These are phyloP conservation scores for Entomortierella lignicola DNA, from an alignment of 192 early-diverging fungal genomes.

Conservation along the genomic window DNA sequence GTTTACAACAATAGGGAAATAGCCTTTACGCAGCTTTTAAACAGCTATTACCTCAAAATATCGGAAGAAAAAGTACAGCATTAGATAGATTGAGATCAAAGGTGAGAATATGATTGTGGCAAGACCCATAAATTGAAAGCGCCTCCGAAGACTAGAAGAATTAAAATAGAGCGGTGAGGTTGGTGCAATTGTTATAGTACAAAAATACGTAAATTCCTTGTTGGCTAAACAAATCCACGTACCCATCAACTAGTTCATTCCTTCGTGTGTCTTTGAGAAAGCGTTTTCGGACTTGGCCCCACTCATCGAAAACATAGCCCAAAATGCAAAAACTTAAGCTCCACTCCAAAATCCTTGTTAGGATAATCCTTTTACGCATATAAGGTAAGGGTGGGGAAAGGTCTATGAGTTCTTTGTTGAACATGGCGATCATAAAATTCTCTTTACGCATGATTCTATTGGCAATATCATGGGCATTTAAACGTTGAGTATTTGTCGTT, in stretches of 20 bases:
- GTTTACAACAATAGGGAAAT: not conserved
- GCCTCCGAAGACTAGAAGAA: conserved; percentile 64
- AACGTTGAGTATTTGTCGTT: conserved; percentile 63
- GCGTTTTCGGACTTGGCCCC: conserved; percentile 82
- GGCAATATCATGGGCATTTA: conserved; percentile 81
- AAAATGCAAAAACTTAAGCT: conserved; percentile 89
- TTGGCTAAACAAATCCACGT: conserved; percentile 9
- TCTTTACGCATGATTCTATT: conserved; percentile 97
- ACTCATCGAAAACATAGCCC: conserved; percentile 89
- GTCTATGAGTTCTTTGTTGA: conserved; percentile 92
- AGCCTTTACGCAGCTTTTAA: not conserved
- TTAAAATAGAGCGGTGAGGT: not conserved
- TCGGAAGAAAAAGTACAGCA: conserved; percentile 90
- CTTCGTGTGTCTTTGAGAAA: conserved; percentile 83
- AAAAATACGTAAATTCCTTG: not conserved
- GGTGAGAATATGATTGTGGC: conserved; percentile 89
- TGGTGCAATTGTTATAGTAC: not conserved
- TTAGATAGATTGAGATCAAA: conserved; percentile 83
- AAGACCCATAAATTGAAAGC: conserved; percentile 91
- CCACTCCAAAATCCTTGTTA: conserved; percentile 94
- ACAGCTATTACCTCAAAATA: conserved; percentile 90
- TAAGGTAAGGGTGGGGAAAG: conserved; percentile 77
- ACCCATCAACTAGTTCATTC: conserved; percentile 74
- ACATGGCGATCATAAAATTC: conserved; percentile 96
- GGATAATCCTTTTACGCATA: conserved; percentile 65